Evolutionary conservation across 78 protist species (phyloP).

Genomic region (Trichosphaerium sp.): DNA sequence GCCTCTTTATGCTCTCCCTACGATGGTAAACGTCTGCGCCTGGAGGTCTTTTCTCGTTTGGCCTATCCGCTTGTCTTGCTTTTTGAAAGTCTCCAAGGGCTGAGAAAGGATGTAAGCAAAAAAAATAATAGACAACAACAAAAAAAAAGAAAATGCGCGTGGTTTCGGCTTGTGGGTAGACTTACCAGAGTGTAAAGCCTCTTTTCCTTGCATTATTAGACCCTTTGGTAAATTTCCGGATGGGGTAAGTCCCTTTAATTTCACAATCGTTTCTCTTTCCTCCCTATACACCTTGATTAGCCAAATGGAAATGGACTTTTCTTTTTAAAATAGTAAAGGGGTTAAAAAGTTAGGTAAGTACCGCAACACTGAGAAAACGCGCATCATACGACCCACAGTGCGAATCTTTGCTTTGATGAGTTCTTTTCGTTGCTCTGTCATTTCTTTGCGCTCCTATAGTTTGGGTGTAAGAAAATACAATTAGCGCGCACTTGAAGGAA

Average conservation of each 20-base stretch:
- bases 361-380: constrained; percentile 59
- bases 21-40: too few species aligned
- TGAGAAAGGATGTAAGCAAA: neutral
- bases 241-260: constrained; percentile 74
- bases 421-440: constrained; percentile 48
- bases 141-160: neutral
- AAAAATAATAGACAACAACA: neutral
- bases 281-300: constrained; percentile 34
- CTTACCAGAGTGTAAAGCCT: constrained; percentile 2
- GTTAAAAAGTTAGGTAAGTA: too few species aligned
- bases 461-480: neutral
- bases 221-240: constrained; percentile 71
- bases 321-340: neutral
- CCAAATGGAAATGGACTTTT: neutral
- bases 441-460: constrained; percentile 8
- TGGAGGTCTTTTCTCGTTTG: constrained; percentile 51
- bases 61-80: constrained; percentile 36
- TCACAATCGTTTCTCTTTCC: constrained; percentile 76
- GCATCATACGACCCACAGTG: constrained; percentile 62
- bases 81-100: constrained; percentile 45
- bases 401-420: constrained; percentile 48
- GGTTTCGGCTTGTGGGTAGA: neutral
- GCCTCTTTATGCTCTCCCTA: too few species aligned
- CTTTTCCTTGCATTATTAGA: constrained; percentile 59
- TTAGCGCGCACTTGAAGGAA: neutral